phyloP scores from a whole-genome alignment of 176 grass and related monocot genomes.

The Aegilops sharonensis region DNA sequence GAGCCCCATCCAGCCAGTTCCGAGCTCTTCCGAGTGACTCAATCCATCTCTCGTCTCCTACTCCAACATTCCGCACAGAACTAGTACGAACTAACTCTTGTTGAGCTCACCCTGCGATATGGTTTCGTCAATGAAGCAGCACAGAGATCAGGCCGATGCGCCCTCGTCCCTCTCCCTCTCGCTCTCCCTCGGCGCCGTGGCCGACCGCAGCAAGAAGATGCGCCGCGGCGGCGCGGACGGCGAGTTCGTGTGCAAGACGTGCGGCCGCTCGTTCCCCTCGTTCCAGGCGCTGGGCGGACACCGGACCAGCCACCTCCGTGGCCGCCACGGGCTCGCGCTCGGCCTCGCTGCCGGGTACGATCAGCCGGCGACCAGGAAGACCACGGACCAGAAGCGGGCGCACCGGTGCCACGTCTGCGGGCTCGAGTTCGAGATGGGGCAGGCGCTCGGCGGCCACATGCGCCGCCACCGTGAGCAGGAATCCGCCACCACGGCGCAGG shows the following conservation, averaged over 20 bases:
- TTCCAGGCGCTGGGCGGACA: constrained; percentile 72
- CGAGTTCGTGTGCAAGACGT: constrained; percentile 62
- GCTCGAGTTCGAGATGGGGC: constrained; percentile 43
- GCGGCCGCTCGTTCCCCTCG: constrained; percentile 52
- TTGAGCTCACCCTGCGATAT: not conserved
- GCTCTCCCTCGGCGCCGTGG: not conserved
- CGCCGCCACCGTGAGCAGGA: constrained; percentile 40
- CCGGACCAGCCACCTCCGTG: constrained; percentile 62
- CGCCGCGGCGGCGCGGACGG: not conserved
- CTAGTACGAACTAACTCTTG: not conserved
- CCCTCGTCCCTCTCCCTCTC: constrained; percentile 31
- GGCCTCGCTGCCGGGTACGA: not conserved
- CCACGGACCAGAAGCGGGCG: not conserved
- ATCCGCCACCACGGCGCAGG: not conserved
- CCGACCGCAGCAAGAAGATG: not conserved
- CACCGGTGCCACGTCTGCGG: constrained; percentile 57
- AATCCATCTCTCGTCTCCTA: too few species aligned
- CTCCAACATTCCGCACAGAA: not conserved
- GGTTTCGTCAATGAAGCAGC: constrained; percentile 21
- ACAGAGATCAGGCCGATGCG: constrained; percentile 3
- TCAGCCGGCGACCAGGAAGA: not conserved
- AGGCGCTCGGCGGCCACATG: constrained; percentile 78
- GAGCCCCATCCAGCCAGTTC: not conserved
- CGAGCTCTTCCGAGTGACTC: not conserved
- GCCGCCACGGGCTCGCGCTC: constrained; percentile 32